These are phyloP conservation scores for Penicillium sp. DNA, from an alignment of 2,329 filamentous ascomycete species.

Conservation along the genomic window DNA sequence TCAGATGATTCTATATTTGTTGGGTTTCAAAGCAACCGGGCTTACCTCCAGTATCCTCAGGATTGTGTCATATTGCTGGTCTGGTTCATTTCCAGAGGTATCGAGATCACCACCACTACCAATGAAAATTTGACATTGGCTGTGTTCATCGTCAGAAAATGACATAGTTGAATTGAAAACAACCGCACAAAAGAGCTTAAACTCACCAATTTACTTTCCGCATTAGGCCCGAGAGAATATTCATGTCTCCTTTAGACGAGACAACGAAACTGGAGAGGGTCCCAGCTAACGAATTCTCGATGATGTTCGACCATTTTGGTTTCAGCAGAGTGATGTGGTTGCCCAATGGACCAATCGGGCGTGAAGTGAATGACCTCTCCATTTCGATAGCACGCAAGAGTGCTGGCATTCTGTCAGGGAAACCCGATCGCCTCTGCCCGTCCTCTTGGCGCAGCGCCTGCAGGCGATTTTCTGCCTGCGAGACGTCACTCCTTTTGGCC, in stretches of 20 bases:
- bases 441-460: conserved; percentile 59
- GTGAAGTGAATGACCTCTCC: conserved; percentile 70
- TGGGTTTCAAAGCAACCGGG: too few species aligned
- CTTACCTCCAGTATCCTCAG: conserved; percentile 71
- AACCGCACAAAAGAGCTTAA: background rate
- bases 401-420: conserved; percentile 63
- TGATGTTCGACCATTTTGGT: conserved; percentile 78
- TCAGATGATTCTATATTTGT: background rate
- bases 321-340: conserved; percentile 75
- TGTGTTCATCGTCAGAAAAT: conserved; percentile 31
- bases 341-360: conserved; percentile 84
- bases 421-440: conserved; percentile 66
- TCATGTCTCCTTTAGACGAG: conserved; percentile 74
- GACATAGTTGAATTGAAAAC: too few species aligned
- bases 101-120: conserved; percentile 61
- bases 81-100: conserved; percentile 72
- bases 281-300: conserved; percentile 77
- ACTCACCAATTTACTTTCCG: conserved; percentile 58
- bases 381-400: conserved; percentile 71
- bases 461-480: conserved; percentile 57
- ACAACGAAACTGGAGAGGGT: conserved; percentile 80
- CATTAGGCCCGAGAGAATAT: conserved; percentile 69
- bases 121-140: conserved; percentile 66
- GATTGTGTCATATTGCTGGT: conserved; percentile 73
- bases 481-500: conserved; percentile 60